These are phyloP conservation scores for Bonia amplexicaulis DNA, from an alignment of 176 grass and related monocot genomes.

Conservation along the genomic window DNA sequence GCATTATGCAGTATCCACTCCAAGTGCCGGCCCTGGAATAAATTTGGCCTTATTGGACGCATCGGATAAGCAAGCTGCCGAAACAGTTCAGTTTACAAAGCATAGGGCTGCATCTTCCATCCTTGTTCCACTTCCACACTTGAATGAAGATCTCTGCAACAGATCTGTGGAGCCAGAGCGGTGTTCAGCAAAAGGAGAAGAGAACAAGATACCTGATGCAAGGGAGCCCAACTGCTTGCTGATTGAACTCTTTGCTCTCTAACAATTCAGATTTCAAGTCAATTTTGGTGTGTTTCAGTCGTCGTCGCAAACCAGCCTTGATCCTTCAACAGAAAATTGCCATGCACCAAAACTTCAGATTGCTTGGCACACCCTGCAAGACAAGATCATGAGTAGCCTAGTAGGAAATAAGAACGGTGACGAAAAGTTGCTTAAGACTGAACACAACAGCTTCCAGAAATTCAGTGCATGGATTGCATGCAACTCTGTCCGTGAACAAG, in stretches of 20 bases:
- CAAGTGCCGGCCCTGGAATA: background rate
- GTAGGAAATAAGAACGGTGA: background rate
- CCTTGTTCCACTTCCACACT: background rate
- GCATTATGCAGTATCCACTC: background rate
- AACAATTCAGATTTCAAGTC: background rate
- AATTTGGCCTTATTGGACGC: background rate
- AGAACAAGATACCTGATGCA: slow-evolving; percentile 43
- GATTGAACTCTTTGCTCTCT: background rate
- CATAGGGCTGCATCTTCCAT: background rate
- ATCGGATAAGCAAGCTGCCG: background rate
- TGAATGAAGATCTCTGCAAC: background rate
- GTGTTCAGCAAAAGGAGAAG: slow-evolving; percentile 9
- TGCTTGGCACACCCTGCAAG: background rate
- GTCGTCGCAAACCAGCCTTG: background rate
- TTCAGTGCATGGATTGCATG: background rate
- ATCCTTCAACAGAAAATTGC: background rate
- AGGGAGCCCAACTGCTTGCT: background rate
- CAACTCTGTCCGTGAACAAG: background rate
- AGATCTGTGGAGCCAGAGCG: background rate
- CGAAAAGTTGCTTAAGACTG: background rate
- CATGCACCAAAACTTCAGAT: slow-evolving; percentile 3
- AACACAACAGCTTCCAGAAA: background rate
- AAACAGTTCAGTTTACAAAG: background rate
- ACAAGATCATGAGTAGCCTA: background rate
- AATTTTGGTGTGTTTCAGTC: background rate